phyloP scores from a whole-genome alignment of 2,329 filamentous ascomycete species.

The Colletotrichum caudatum region DNA sequence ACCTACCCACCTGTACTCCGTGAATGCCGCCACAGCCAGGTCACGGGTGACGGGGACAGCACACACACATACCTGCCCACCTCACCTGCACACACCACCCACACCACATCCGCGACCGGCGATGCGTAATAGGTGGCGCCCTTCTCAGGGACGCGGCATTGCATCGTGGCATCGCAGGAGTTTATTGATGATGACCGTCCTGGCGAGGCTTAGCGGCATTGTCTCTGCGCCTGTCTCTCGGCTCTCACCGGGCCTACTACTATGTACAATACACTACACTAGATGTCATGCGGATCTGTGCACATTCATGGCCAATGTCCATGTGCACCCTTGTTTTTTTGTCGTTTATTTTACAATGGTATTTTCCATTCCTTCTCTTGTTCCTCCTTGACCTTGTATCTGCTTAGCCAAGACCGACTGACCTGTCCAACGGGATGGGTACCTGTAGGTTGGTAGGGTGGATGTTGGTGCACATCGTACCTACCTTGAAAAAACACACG shows the following conservation, averaged over 20 bases:
- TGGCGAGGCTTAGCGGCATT: constrained; percentile 14
- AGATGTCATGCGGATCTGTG: neutral
- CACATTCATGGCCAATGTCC: neutral
- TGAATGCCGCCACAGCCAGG: neutral
- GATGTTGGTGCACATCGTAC: neutral
- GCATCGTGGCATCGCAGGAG: constrained; percentile 8
- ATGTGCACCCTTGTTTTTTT: neutral
- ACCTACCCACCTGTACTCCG: too few relatives aligned
- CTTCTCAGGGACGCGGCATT: constrained; percentile 9
- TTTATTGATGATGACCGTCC: neutral
- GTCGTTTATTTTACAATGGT: too few relatives aligned
- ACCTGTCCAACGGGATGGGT: neutral
- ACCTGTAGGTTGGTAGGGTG: neutral
- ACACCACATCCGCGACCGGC: neutral
- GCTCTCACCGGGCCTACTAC: constrained; percentile 29
- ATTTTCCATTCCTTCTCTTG: too few relatives aligned
- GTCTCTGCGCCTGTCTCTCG: constrained; percentile 11
- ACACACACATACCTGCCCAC: neutral
- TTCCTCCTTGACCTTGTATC: neutral
- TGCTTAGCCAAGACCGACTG: neutral
- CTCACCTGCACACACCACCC: neutral
- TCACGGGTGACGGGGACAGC: neutral
- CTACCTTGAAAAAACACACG: neutral
- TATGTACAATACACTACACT: too few relatives aligned
- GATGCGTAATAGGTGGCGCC: neutral